These are phyloP conservation scores for Hypomyces rosellus DNA, from an alignment of 2,329 filamentous ascomycete species.

Conservation along the genomic window DNA sequence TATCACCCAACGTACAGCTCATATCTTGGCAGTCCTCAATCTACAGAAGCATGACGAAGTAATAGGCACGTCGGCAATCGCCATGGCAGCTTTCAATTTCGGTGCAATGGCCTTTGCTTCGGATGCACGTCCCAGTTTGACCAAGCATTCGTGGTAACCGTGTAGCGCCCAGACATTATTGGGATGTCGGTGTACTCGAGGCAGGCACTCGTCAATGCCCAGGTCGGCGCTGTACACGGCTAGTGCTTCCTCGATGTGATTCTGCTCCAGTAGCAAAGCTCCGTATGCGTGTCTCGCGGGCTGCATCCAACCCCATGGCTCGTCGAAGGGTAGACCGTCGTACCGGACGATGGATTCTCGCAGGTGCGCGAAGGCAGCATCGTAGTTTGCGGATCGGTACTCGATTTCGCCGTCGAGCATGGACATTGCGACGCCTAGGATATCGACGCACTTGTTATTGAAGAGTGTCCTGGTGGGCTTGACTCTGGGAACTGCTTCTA, in stretches of 20 bases:
- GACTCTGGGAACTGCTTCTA: constrained; percentile 43
- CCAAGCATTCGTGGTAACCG: constrained; percentile 64
- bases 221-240: constrained; percentile 56
- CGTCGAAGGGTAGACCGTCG: constrained; percentile 60
- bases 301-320: constrained; percentile 78
- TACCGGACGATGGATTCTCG: constrained; percentile 52
- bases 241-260: constrained; percentile 48
- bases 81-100: constrained; percentile 45
- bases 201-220: constrained; percentile 52
- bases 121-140: constrained; percentile 37
- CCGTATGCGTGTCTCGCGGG: constrained; percentile 65
- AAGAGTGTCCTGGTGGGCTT: constrained; percentile 49
- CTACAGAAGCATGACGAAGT: constrained; percentile 25
- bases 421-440: constrained; percentile 55
- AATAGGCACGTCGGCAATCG: constrained; percentile 55
- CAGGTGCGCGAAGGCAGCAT: constrained; percentile 53
- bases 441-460: constrained; percentile 41
- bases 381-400: constrained; percentile 56
- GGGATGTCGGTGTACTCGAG: constrained; percentile 59
- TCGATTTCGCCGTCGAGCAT: constrained; percentile 71
- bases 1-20: background rate
- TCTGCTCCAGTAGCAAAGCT: constrained; percentile 63
- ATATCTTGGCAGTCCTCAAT: constrained; percentile 16
- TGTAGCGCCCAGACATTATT: constrained; percentile 73
- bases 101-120: constrained; percentile 32